phyloP scores from a whole-genome alignment of 495 filamentous ascomycete species.

The Hyphodiscus hymeniophilus region DNA sequence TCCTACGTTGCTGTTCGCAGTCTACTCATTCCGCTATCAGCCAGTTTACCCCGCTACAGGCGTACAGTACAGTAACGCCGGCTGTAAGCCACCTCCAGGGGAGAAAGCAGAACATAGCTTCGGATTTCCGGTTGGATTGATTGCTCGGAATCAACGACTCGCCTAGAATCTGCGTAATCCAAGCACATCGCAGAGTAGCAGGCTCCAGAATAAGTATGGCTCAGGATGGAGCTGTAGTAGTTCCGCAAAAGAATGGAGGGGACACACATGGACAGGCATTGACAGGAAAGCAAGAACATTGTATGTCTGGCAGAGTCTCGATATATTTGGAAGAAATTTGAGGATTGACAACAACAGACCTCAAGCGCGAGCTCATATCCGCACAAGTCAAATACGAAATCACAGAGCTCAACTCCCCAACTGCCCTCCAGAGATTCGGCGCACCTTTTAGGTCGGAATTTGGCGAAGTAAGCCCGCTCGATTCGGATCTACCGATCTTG shows the following conservation, averaged over 20 bases:
- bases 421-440: conserved; percentile 88
- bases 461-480: conserved; percentile 86
- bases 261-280: conserved; percentile 30
- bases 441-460: conserved; percentile 88
- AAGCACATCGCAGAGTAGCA: not conserved
- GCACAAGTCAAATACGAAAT: conserved; percentile 87
- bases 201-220: not conserved
- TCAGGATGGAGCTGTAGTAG: conserved; percentile 5
- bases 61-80: not conserved
- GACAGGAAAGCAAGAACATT: conserved; percentile 97
- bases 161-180: too few relatives aligned
- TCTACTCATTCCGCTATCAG: not conserved
- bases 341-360: conserved; percentile 46
- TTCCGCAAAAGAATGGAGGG: not conserved
- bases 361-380: conserved; percentile 90
- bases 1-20: not conserved
- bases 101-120: not conserved
- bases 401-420: conserved; percentile 82
- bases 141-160: not conserved
- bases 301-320: conserved; percentile 38
- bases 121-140: too few relatives aligned
- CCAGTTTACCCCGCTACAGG: not conserved
- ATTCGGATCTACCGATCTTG: conserved; percentile 88
- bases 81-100: not conserved
- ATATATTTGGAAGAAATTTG: conserved; percentile 2